Evolutionary conservation across 306 rosid genomes (phyloP).

Genomic region (Pterocarpus santalinus): DNA sequence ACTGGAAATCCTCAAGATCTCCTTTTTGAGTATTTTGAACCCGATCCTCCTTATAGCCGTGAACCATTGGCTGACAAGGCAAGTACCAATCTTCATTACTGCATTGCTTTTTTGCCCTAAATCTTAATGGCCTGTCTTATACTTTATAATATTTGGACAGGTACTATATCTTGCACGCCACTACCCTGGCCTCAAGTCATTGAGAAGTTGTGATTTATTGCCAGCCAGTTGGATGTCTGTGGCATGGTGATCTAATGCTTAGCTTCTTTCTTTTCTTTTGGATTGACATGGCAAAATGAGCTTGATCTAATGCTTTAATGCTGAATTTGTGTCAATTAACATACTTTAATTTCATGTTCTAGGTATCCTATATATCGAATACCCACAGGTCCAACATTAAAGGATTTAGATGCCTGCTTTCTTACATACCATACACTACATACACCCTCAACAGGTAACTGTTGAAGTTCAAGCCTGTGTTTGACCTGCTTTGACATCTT

Average conservation of each 20-base stretch:
- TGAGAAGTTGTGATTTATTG: conserved; percentile 87
- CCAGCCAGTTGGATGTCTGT: conserved; percentile 87
- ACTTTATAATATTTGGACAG: conserved; percentile 55
- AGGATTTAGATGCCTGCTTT: conserved; percentile 86
- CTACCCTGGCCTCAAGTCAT: conserved; percentile 71
- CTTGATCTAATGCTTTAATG: conserved; percentile 28
- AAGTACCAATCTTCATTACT: conserved; percentile 46
- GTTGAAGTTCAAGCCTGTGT: conserved; percentile 20
- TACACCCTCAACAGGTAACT: conserved; percentile 70
- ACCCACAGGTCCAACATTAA: conserved; percentile 85
- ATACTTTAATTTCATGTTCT: conserved; percentile 46
- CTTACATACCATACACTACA: conserved; percentile 81
- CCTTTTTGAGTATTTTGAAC: conserved; percentile 81
- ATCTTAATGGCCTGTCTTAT: conserved; percentile 45
- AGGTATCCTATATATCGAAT: conserved; percentile 95
- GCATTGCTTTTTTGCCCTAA: conserved; percentile 31
- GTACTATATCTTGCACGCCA: conserved; percentile 74
- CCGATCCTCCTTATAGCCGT: conserved; percentile 77
- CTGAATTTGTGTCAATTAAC: conserved; percentile 47
- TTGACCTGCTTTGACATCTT: conserved; percentile 25
- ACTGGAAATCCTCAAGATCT: conserved; percentile 58
- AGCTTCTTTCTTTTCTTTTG: conserved; percentile 17
- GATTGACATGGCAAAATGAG: not conserved
- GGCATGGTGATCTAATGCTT: conserved; percentile 70
- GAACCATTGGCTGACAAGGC: conserved; percentile 89